Evolutionary conservation across 2,329 filamentous ascomycete genomes (phyloP), one percentile per base, ranked within the genome.

Genomic region (Penicillium verrucosum): DNA sequence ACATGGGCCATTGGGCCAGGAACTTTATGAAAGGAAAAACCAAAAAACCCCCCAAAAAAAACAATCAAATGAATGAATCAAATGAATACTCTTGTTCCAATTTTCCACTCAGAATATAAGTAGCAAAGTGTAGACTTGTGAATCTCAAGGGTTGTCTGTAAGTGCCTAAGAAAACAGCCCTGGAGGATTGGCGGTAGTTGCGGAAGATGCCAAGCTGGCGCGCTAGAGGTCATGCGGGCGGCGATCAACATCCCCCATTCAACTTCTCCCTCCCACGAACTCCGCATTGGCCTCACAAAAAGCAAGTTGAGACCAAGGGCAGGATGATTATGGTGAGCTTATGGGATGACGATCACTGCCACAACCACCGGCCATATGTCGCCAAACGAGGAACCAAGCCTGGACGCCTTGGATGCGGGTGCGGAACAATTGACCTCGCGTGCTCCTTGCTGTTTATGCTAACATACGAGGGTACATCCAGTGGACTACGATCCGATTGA

Each of bases 401-500:
- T 71, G 56, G 75, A 78, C 64, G 70, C 73, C 56, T 67, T 79
- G 62, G 77, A 79, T 68, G 74, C 76, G 72, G 77, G 77, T 77
- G 69, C 68, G 70, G 55, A 55, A 25, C 44, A 55, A 45, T 54
- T 32, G 42, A 34, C 32, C 30, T 47, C 7, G 43, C 49, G 12
- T 54, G 45, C 48, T 18, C 45, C 48, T 36, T 21, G 11, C 10
- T 55, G n/a, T 47, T 45, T 49, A 61, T 47, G 46, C 50, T 59
- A 27, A 59, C 48, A 23, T 32, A 34, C 5, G 21, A 27, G 25
- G 14, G 16, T 23, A 41, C 21, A 27, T 38, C n/a, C 63, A 89
- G 87, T 83, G 74, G 87, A 96, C 75, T 97, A 97, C 78, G 89
- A 97, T 73, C 92, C 94, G 52, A 88, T 97, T 72, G 84, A 90